Evolutionary conservation across 2,329 filamentous ascomycete genomes (phyloP).

Genomic region (Rutstroemia sydowiana): DNA sequence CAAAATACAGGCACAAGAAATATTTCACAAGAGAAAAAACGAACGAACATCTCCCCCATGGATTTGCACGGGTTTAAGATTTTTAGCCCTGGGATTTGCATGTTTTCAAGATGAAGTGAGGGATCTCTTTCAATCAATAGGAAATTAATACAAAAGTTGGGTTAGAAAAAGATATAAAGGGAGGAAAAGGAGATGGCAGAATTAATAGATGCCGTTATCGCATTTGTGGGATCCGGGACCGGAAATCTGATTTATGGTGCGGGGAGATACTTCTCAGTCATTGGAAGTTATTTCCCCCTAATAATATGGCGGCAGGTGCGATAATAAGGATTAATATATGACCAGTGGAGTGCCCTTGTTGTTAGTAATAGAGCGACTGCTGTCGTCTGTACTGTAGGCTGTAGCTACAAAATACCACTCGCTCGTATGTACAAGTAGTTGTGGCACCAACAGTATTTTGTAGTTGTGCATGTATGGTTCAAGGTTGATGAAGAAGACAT

Average conservation of each 20-base stretch:
- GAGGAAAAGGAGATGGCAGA: constrained; percentile 32
- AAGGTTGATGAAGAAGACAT: neutral
- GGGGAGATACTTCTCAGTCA: constrained; percentile 38
- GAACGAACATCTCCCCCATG: constrained; percentile 46
- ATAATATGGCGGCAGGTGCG: neutral
- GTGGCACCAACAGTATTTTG: too few species aligned
- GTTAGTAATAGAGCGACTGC: too few species aligned
- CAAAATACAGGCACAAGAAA: constrained; percentile 42
- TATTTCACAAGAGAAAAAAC: constrained; percentile 42
- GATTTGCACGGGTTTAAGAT: constrained; percentile 44
- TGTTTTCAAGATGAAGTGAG: constrained; percentile 39
- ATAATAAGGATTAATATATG: too few species aligned
- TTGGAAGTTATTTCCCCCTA: constrained; percentile 27
- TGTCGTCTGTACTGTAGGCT: too few species aligned
- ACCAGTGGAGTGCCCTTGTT: too few species aligned
- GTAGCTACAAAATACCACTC: too few species aligned
- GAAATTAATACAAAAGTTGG: too few species aligned
- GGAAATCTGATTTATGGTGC: constrained; percentile 42
- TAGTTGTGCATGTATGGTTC: too few species aligned
- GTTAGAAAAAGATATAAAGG: too few species aligned
- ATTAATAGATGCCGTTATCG: constrained; percentile 5
- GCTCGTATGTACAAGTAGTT: too few species aligned
- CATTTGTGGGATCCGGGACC: constrained; percentile 38
- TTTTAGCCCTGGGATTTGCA: constrained; percentile 45
- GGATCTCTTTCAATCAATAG: too few species aligned